These are phyloP conservation scores for Lupinus albus DNA, from an alignment of 306 rosid species.

Conservation along the genomic window DNA sequence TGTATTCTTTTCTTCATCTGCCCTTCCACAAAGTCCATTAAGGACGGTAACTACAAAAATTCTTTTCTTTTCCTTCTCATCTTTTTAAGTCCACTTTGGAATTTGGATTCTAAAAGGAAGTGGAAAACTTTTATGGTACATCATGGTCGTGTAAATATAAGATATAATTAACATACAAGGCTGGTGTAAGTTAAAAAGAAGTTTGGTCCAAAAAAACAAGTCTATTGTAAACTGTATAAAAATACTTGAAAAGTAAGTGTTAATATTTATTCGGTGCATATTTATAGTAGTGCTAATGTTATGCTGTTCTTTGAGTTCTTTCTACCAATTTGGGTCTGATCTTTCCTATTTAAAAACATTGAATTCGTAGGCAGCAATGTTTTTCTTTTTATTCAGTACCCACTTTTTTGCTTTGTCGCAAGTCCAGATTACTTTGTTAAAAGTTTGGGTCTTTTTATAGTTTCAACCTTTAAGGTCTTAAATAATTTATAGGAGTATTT, in stretches of 20 bases:
- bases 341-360: neutral
- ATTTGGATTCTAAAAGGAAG: neutral
- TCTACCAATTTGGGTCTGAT: neutral
- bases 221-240: no score
- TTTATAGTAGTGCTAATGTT: no score
- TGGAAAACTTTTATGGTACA: neutral
- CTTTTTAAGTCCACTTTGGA: constrained; percentile 9
- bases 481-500: no score
- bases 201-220: no score
- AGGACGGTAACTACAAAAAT: constrained; percentile 23
- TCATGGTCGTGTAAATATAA: neutral
- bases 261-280: neutral
- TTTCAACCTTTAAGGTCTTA: no score
- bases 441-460: no score
- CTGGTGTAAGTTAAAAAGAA: no score
- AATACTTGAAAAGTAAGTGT: neutral
- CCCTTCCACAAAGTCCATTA: neutral
- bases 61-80: constrained; percentile 31
- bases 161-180: no score
- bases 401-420: neutral
- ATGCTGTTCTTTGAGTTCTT: neutral
- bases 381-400: neutral
- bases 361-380: neutral
- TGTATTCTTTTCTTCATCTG: constrained; percentile 18
- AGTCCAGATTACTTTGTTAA: neutral